Conservation (phyloP, 148 eudicot species). For the Rhododendron griersonianum region DNA sequence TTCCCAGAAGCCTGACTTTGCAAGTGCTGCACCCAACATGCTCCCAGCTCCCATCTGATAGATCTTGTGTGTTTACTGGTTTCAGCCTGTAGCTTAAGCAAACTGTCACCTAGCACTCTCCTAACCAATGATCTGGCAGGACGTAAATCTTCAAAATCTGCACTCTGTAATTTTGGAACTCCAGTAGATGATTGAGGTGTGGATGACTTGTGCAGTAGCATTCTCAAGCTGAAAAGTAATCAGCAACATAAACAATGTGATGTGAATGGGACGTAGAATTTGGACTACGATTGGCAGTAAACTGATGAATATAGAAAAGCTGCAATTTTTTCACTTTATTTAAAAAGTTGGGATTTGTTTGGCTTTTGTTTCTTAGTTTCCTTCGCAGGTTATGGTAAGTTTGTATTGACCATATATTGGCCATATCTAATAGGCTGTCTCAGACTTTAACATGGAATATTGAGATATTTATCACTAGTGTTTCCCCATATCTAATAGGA, state of each 20-base stretch:
- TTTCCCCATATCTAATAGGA: neutral
- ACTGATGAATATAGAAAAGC: neutral
- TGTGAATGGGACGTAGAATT: neutral
- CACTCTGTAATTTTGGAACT: slow-evolving; percentile 49
- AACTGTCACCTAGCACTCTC: slow-evolving; percentile 66
- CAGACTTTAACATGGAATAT: neutral
- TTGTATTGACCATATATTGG: neutral
- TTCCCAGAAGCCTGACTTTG: slow-evolving; percentile 91
- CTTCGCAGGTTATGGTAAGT: neutral
- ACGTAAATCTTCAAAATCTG: slow-evolving; percentile 38
- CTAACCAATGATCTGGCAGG: slow-evolving; percentile 58
- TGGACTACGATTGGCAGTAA: neutral
- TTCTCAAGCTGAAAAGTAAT: slow-evolving; percentile 65
- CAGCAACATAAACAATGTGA: slow-evolving; percentile 15
- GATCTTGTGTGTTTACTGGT: slow-evolving; percentile 41
- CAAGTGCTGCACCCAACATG: slow-evolving; percentile 98
- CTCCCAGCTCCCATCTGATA: slow-evolving; percentile 99
- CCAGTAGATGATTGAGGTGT: slow-evolving; percentile 43
- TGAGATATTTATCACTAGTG: neutral
- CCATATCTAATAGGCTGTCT: neutral
- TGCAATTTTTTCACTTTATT: neutral
- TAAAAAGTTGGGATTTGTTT: neutral
- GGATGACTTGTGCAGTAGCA: slow-evolving; percentile 73
- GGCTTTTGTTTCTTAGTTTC: neutral
- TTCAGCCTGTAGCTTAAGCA: slow-evolving; percentile 70